Conservation (phyloP, 345 rosid genomes). For the Dimocarpus longan region DNA sequence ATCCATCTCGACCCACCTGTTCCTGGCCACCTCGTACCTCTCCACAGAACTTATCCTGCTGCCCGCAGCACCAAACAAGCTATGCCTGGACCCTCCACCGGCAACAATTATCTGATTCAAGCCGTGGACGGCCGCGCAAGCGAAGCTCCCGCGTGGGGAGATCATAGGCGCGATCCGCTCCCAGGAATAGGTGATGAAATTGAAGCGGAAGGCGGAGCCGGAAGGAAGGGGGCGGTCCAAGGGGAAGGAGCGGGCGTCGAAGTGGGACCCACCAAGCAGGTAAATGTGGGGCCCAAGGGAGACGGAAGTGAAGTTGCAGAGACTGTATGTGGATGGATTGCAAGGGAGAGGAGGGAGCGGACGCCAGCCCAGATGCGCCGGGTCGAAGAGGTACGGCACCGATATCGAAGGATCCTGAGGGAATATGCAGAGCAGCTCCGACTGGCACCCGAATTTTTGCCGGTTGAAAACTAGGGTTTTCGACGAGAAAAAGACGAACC, state of each 20-base stretch:
- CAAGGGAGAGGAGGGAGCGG: conserved; percentile 81
- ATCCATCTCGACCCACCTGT: conserved; percentile 70
- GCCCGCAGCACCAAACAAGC: conserved; percentile 82
- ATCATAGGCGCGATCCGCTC: conserved; percentile 73
- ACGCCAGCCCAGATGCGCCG: conserved; percentile 63
- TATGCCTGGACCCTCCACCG: conserved; percentile 87
- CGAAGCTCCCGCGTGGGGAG: conserved; percentile 89
- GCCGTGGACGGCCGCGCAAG: conserved; percentile 58
- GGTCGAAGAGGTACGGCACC: conserved; percentile 81
- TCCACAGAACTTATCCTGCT: conserved; percentile 81
- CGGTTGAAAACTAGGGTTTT: conserved; percentile 66
- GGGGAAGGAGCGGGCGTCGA: conserved; percentile 85
- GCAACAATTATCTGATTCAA: conserved; percentile 69
- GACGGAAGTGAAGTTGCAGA: conserved; percentile 81
- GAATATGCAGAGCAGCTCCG: conserved; percentile 82
- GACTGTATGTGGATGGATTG: conserved; percentile 80
- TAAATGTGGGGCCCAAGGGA: conserved; percentile 64
- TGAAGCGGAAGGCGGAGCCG: conserved; percentile 63
- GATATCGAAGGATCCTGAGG: conserved; percentile 84
- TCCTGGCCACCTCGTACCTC: conserved; percentile 66
- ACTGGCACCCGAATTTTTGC: conserved; percentile 32
- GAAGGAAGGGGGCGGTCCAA: conserved; percentile 80
- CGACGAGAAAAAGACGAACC: conserved; percentile 78
- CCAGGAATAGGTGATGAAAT: conserved; percentile 61
- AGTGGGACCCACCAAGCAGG: conserved; percentile 85